A percentile compares a stretch with the other conserved stretches of the same genome.
Evolutionary conservation across 208 protist species (phyloP).

Genomic region (Crithidia fasciculata): DNA sequence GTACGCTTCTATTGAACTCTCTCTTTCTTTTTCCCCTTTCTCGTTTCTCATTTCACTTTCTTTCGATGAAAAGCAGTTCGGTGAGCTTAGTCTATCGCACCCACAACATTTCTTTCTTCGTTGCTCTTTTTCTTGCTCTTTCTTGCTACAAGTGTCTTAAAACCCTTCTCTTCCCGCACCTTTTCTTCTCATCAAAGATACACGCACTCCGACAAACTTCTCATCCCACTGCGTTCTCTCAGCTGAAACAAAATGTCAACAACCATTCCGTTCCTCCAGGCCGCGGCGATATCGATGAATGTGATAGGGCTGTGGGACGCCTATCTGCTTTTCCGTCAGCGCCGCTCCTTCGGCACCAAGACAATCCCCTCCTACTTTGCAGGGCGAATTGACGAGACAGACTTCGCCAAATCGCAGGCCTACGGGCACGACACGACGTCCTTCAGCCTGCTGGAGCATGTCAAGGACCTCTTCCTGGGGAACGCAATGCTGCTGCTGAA

Average conservation of each 20-base stretch:
- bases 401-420: slow-evolving; percentile 48
- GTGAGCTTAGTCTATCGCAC: too few species aligned
- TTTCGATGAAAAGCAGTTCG: too few species aligned
- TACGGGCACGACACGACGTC: slow-evolving; percentile 46
- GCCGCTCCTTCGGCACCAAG: slow-evolving; percentile 25
- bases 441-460: slow-evolving; percentile 37
- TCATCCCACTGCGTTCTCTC: neutral
- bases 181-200: too few species aligned
- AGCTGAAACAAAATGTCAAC: slow-evolving; percentile 6
- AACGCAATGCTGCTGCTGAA: slow-evolving; percentile 46
- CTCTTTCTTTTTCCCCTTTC: neutral
- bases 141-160: too few species aligned
- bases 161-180: too few species aligned
- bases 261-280: slow-evolving; percentile 34
- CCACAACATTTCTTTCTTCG: too few species aligned
- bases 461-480: slow-evolving; percentile 40
- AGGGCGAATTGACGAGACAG: slow-evolving; percentile 38
- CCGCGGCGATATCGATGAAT: slow-evolving; percentile 52
- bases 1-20: too few species aligned
- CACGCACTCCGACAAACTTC: too few species aligned
- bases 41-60: too few species aligned
- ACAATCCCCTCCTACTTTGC: slow-evolving; percentile 33
- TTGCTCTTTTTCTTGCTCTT: slow-evolving; percentile 4
- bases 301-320: slow-evolving; percentile 54
- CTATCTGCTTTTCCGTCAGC: slow-evolving; percentile 61